Evolutionary conservation across 306 rosid species (phyloP).

Genomic region (Ormosia emarginata): DNA sequence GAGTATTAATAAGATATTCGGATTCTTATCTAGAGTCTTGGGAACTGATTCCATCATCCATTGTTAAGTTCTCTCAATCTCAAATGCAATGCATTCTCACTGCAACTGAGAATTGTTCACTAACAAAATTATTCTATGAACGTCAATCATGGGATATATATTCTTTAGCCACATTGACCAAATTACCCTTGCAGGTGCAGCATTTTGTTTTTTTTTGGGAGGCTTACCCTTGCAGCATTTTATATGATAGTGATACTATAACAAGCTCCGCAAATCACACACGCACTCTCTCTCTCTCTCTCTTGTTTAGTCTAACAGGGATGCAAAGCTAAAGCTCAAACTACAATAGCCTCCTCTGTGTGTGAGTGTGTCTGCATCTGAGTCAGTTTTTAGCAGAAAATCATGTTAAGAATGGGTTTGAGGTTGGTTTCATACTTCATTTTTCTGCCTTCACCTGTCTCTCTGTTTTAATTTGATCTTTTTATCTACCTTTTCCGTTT

Average conservation of each 20-base stretch:
- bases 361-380: neutral
- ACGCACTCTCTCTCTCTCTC: neutral
- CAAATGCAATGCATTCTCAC: neutral
- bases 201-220: too few relatives aligned
- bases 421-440: slow-evolving; percentile 31
- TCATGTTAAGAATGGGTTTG: slow-evolving; percentile 31
- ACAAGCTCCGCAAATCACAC: neutral
- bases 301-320: neutral
- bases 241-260: neutral
- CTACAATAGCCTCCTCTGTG: neutral
- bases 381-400: slow-evolving; percentile 17
- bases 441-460: neutral
- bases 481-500: neutral
- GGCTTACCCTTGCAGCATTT: neutral
- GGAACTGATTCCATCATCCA: neutral
- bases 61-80: neutral
- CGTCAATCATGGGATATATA: neutral
- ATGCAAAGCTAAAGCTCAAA: neutral
- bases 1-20: neutral
- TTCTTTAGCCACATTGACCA: slow-evolving; percentile 2
- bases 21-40: neutral
- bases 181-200: slow-evolving; percentile 10
- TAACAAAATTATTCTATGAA: neutral
- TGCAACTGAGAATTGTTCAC: neutral
- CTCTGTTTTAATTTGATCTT: neutral